Percentiles rank a stretch among this genome's conserved stretches.
Evolutionary conservation across 371 early-diverging fungal species (phyloP).

Genomic region (Rhizopus arrhizus): DNA sequence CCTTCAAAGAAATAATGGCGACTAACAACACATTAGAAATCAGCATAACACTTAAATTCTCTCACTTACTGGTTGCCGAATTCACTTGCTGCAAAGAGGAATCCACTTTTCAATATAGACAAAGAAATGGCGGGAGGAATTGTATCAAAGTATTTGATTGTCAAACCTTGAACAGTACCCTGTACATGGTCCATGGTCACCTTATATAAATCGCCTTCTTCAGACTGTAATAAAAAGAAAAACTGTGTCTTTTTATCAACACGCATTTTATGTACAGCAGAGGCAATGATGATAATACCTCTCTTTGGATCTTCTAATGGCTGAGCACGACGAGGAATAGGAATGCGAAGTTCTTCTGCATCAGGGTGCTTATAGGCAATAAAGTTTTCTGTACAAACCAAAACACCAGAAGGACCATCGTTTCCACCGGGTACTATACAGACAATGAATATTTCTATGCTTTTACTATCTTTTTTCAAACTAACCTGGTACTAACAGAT

Average conservation of each 20-base stretch:
- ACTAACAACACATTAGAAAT: slow-evolving; percentile 34
- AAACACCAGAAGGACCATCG: slow-evolving; percentile 96
- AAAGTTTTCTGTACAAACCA: slow-evolving; percentile 90
- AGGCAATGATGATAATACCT: slow-evolving; percentile 77
- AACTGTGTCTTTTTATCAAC: slow-evolving; percentile 78
- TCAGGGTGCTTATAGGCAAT: slow-evolving; percentile 87
- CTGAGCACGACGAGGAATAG: slow-evolving; percentile 86
- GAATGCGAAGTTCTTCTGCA: slow-evolving; percentile 68
- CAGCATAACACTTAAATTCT: background rate
- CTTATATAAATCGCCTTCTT: slow-evolving; percentile 95
- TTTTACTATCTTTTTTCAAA: background rate
- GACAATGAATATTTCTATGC: background rate
- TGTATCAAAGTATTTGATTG: slow-evolving; percentile 94
- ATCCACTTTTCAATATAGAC: slow-evolving; percentile 90
- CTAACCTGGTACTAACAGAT: slow-evolving; percentile 80
- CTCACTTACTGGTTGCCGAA: slow-evolving; percentile 86
- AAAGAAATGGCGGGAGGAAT: slow-evolving; percentile 82
- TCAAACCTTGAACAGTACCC: slow-evolving; percentile 66
- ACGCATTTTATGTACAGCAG: slow-evolving; percentile 91
- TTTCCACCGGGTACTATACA: slow-evolving; percentile 81
- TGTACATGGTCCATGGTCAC: slow-evolving; percentile 83
- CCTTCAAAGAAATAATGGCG: slow-evolving; percentile 90
- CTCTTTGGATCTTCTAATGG: slow-evolving; percentile 65
- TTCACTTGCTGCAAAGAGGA: slow-evolving; percentile 89
- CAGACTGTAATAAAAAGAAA: slow-evolving; percentile 91